Conservation (phyloP, 345 rosid species). For the Citrus hindsii region DNA sequence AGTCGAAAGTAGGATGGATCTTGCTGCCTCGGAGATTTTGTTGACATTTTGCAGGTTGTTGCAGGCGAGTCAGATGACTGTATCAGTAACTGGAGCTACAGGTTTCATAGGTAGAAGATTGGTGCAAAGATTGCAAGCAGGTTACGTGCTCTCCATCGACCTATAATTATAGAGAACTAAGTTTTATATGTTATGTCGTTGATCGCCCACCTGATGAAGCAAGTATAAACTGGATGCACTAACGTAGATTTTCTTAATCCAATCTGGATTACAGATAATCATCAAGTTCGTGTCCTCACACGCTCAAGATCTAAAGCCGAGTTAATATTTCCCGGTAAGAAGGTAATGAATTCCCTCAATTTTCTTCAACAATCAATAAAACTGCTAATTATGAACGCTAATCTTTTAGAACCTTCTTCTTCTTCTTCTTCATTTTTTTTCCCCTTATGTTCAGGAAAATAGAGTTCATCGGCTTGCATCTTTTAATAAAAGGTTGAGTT, state of each 20-base stretch:
- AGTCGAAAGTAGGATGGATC: background rate
- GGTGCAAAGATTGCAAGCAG: conserved; percentile 80
- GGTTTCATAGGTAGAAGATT: conserved; percentile 84
- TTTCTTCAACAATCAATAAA: background rate
- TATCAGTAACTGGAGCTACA: conserved; percentile 89
- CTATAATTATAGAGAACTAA: background rate
- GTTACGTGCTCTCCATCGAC: conserved; percentile 26
- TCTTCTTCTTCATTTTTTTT: background rate
- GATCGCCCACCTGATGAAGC: background rate
- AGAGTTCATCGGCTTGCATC: background rate
- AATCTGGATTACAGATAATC: conserved; percentile 51
- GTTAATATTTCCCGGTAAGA: conserved; percentile 95
- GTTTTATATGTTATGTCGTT: background rate
- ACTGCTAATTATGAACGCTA: background rate
- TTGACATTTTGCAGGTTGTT: conserved; percentile 18
- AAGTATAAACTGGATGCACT: background rate
- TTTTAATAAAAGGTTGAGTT: background rate
- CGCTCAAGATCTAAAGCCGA: conserved; percentile 85
- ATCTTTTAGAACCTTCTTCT: background rate
- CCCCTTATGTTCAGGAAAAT: background rate
- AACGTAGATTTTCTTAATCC: conserved; percentile 2
- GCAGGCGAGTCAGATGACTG: conserved; percentile 65
- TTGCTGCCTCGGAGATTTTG: conserved; percentile 10
- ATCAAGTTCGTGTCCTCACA: conserved; percentile 67
- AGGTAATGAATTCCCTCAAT: conserved; percentile 53